These are phyloP conservation scores for Corrigiola litoralis DNA, from an alignment of 179 eudicot genomes.

Conservation along the genomic window DNA sequence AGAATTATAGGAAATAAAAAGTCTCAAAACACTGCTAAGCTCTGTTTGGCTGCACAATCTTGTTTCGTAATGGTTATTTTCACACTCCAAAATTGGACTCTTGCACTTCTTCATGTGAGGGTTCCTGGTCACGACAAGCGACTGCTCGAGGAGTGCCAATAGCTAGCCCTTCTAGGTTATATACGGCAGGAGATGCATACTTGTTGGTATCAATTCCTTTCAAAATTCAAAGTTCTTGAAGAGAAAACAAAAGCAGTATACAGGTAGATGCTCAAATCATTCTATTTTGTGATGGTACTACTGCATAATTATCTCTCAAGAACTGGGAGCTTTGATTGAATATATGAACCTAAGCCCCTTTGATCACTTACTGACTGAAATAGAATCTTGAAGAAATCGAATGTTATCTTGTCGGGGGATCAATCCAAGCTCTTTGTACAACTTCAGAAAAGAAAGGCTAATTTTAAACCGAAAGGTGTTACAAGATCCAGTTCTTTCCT, in stretches of 20 bases:
- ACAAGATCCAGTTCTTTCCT: conserved; percentile 17
- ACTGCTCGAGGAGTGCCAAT: no score
- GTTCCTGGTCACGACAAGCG: no score
- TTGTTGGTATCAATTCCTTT: no score
- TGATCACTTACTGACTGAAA: conserved; percentile 9
- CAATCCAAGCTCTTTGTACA: conserved; percentile 13
- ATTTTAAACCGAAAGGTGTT: conserved; percentile 21
- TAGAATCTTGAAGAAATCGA: conserved; percentile 23
- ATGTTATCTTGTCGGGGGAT: conserved; percentile 31
- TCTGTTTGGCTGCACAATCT: no score
- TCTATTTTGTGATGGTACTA: conserved; percentile 5
- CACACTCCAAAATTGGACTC: no score
- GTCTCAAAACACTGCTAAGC: no score
- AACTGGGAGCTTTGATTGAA: conserved; percentile 11
- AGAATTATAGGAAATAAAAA: no score
- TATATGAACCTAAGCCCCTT: conserved; percentile 17
- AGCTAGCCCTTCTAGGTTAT: no score
- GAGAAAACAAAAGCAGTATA: not conserved
- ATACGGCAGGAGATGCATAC: no score
- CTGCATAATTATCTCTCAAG: conserved; percentile 11
- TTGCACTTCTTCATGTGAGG: no score
- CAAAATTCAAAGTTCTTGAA: not conserved
- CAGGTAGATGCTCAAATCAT: not conserved
- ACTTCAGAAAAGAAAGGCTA: not conserved
- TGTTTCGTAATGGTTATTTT: no score